Evolutionary conservation across 192 early-diverging fungal genomes (phyloP), one percentile per base, ranked within the genome.

Genomic region (Lobulomyces angularis): DNA sequence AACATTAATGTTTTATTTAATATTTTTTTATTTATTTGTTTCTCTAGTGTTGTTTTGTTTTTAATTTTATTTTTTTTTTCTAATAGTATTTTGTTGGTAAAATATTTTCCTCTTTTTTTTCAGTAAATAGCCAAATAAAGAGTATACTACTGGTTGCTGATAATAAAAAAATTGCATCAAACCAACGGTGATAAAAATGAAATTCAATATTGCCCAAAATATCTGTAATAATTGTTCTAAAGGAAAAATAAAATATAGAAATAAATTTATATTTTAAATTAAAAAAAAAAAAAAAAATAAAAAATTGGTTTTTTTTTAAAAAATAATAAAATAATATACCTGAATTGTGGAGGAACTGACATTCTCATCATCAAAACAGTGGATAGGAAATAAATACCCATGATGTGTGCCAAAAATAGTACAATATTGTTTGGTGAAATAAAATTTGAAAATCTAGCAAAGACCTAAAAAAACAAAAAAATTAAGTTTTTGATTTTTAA

Each of bases 341-440:
- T 62, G 55, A 89, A 84, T 50, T 90, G 77, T 9, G 67, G 58
- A 11, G 91, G 88, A 46, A 95, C 35, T 35, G 70, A 89, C 59
- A 84, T 77, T 40, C 88, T 76, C 79, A 97, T 82, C 80, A 94
- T 87, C 22, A 97, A 58, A 6, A 97, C 80, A 1, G 83, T 79
- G n/a, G 78, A 80, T 16, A 90, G 57, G 56, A 90, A 87, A 57
- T 97, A 97, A 51, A 89, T 82, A 33, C 85, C 85, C 81, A 94
- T 84, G 25, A 92, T 72, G 45, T 88, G 82, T 2, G 90, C 79
- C 38, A 90, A 59, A 35, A 87, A 71, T 19, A 90, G 50, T 0
- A 90, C 75, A 8, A 87, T 64, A 43, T 76, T 79, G 39, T 78
- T 80, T 12, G 78, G 76, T 14, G 18, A 27, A 27, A 45, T 16